Evolutionary conservation across 371 early-diverging fungal species (phyloP).

Genomic region (Zopfochytrium polystomum): DNA sequence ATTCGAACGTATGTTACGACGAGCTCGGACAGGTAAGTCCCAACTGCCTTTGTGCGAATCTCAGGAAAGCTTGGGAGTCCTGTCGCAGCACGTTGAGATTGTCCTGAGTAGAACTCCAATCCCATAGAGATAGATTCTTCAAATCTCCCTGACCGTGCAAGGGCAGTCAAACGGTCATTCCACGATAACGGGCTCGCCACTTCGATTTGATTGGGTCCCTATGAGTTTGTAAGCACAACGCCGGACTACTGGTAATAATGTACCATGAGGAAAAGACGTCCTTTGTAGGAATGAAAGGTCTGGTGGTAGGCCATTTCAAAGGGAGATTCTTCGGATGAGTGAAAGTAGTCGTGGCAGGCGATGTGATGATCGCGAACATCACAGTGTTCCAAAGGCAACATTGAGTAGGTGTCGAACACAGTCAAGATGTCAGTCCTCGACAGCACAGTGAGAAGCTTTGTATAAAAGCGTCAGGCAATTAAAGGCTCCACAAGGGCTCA

Average conservation of each 20-base stretch:
- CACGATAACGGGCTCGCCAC: slow-evolving; percentile 70
- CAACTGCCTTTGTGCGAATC: slow-evolving; percentile 56
- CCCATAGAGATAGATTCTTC: slow-evolving; percentile 67
- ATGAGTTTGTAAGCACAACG: not conserved
- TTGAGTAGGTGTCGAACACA: slow-evolving; percentile 62
- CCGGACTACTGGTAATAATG: slow-evolving; percentile 10
- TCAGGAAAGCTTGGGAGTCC: slow-evolving; percentile 68
- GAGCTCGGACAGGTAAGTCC: slow-evolving; percentile 66
- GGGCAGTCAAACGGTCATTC: slow-evolving; percentile 70
- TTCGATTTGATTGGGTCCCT: slow-evolving; percentile 63
- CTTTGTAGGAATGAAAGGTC: slow-evolving; percentile 66
- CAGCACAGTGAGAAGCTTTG: slow-evolving; percentile 59
- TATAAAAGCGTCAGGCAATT: not conserved
- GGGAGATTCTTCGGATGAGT: slow-evolving; percentile 30
- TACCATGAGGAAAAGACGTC: slow-evolving; percentile 66
- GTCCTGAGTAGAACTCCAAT: slow-evolving; percentile 59
- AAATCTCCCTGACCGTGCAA: slow-evolving; percentile 70
- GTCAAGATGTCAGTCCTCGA: slow-evolving; percentile 69
- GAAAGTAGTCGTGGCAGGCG: slow-evolving; percentile 67
- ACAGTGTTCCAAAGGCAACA: slow-evolving; percentile 61
- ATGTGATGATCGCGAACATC: slow-evolving; percentile 57
- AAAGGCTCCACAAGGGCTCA: slow-evolving; percentile 1
- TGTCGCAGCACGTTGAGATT: slow-evolving; percentile 55
- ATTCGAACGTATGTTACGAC: slow-evolving; percentile 65
- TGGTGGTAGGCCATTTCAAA: slow-evolving; percentile 68